These are phyloP conservation scores for Alternaria solani DNA, from an alignment of 2,329 filamentous ascomycete species.

Conservation along the genomic window DNA sequence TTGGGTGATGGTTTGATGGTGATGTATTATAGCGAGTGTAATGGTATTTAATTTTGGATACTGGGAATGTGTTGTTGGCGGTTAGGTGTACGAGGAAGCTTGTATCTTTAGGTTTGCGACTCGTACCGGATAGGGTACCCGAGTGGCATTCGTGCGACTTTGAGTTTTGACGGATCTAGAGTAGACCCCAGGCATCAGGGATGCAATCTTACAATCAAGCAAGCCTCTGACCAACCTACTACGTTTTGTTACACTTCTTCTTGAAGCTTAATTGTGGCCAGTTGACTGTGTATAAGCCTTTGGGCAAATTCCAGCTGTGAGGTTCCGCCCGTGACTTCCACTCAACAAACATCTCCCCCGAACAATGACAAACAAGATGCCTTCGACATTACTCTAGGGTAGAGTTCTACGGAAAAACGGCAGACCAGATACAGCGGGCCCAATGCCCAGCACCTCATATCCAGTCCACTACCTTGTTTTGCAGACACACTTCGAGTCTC, in stretches of 20 bases:
- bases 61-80: no score
- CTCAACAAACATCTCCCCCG: neutral
- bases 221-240: neutral
- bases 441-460: constrained; percentile 3
- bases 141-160: no score
- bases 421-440: neutral
- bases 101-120: no score
- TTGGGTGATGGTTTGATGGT: no score
- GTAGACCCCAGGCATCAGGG: no score
- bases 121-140: no score
- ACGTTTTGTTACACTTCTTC: neutral
- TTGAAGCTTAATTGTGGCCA: neutral
- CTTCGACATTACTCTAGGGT: neutral
- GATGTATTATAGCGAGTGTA: no score
- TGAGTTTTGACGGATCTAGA: no score
- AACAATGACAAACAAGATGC: neutral
- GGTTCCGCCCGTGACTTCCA: neutral
- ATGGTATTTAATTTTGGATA: no score
- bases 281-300: neutral
- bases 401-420: neutral
- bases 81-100: no score
- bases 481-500: neutral
- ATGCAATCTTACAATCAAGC: no score
- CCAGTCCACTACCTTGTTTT: constrained; percentile 1
- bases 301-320: neutral